These are phyloP conservation scores for Alternaria angustiovoidea DNA, from an alignment of 2,329 filamentous ascomycete species.

Conservation along the genomic window DNA sequence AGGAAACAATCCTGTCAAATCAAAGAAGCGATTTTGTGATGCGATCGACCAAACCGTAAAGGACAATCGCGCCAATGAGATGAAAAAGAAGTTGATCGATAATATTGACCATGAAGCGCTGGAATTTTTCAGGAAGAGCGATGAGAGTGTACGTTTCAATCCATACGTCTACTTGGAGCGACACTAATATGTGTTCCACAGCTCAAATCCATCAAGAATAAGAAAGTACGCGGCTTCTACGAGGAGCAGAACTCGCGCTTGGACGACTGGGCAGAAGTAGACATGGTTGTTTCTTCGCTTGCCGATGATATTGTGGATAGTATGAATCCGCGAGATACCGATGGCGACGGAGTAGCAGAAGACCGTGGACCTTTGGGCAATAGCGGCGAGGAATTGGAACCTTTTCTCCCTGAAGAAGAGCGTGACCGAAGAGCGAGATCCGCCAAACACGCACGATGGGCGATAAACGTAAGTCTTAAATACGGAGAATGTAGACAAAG, in stretches of 20 bases:
- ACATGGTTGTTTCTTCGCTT: conserved; percentile 63
- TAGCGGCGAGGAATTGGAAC: conserved; percentile 60
- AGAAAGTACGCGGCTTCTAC: conserved; percentile 63
- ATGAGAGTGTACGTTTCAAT: conserved; percentile 53
- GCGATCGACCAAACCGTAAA: conserved; percentile 57
- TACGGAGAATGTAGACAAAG: no score
- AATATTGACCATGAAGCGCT: conserved; percentile 57
- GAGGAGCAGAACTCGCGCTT: conserved; percentile 62
- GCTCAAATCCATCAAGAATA: conserved; percentile 62
- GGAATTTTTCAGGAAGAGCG: conserved; percentile 60
- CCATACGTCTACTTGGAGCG: not conserved
- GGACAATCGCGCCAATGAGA: conserved; percentile 54
- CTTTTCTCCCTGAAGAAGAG: conserved; percentile 65
- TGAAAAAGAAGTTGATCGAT: conserved; percentile 60
- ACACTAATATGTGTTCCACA: conserved; percentile 18
- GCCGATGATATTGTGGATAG: conserved; percentile 68
- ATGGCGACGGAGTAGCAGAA: conserved; percentile 65
- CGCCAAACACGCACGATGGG: conserved; percentile 62
- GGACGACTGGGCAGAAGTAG: conserved; percentile 67
- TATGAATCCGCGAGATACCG: conserved; percentile 64
- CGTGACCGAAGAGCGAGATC: conserved; percentile 58
- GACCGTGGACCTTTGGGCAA: conserved; percentile 60
- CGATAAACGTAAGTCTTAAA: conserved; percentile 58
- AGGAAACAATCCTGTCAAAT: conserved; percentile 20
- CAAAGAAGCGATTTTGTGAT: conserved; percentile 55